These are phyloP conservation scores for Coleophoma eucalyptorum DNA, from an alignment of 2,329 filamentous ascomycete genomes.

Conservation along the genomic window DNA sequence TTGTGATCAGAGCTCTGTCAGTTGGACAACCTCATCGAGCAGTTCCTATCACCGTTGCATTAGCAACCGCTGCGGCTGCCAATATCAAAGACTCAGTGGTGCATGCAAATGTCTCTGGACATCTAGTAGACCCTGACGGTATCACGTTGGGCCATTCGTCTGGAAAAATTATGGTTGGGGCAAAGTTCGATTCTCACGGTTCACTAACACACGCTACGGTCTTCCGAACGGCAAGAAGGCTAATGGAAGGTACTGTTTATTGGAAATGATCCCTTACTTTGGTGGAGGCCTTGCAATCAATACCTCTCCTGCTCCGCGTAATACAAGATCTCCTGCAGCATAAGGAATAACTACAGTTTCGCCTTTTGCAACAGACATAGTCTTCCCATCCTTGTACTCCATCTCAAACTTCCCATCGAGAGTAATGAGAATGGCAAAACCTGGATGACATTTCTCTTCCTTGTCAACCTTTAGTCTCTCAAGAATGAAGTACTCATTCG, in stretches of 20 bases:
- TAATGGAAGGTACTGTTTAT: slow-evolving; percentile 42
- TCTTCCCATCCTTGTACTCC: background rate
- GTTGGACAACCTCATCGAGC: slow-evolving; percentile 54
- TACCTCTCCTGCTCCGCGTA: background rate
- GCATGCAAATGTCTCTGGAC: slow-evolving; percentile 19
- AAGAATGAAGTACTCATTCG: slow-evolving; percentile 1
- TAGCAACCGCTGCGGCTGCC: slow-evolving; percentile 43
- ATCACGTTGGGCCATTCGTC: slow-evolving; percentile 42
- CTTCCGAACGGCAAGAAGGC: slow-evolving; percentile 41
- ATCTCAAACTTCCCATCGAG: slow-evolving; percentile 1
- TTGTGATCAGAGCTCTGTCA: slow-evolving; percentile 45
- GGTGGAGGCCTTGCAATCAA: background rate
- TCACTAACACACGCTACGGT: slow-evolving; percentile 35
- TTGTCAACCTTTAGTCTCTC: background rate
- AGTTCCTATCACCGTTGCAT: slow-evolving; percentile 50
- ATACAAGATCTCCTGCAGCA: background rate
- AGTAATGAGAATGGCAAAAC: slow-evolving; percentile 2
- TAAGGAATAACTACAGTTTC: slow-evolving; percentile 1
- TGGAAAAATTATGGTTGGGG: slow-evolving; percentile 38
- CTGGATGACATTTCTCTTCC: background rate
- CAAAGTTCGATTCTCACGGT: slow-evolving; percentile 31
- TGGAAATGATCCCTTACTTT: slow-evolving; percentile 24
- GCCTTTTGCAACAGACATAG: background rate
- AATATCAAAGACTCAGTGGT: slow-evolving; percentile 38
- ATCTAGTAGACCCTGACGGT: slow-evolving; percentile 24